Evolutionary conservation across 495 filamentous ascomycete genomes (phyloP).

Genomic region (Xylaria palmicola): DNA sequence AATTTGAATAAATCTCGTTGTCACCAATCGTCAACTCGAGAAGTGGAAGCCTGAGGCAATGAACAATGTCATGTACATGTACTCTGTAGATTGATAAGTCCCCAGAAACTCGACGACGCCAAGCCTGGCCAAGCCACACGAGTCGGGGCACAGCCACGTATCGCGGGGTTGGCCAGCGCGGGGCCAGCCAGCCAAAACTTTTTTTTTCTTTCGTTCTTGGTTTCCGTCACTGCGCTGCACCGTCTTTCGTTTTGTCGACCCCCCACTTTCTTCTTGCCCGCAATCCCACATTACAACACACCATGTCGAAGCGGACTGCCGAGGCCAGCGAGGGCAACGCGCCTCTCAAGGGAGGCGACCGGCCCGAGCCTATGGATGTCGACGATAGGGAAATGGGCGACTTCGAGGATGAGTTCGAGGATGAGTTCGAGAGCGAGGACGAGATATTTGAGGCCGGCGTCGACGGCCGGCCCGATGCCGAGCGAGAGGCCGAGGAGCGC

Average conservation of each 20-base stretch:
- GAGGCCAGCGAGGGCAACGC: slow-evolving; percentile 50
- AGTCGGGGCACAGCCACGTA: slow-evolving; percentile 20
- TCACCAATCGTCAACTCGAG: no score
- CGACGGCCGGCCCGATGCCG: slow-evolving; percentile 88
- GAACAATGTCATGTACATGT: no score
- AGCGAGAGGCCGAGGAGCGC: slow-evolving; percentile 81
- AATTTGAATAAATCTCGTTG: no score
- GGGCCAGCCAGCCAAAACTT: slow-evolving; percentile 15
- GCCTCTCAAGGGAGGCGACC: slow-evolving; percentile 67
- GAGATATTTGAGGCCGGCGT: slow-evolving; percentile 94
- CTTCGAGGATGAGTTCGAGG: slow-evolving; percentile 95
- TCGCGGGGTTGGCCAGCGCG: slow-evolving; percentile 24
- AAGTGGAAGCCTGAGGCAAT: no score
- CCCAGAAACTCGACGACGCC: no score
- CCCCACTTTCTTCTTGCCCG: not conserved
- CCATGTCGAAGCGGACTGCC: slow-evolving; percentile 72
- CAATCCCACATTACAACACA: slow-evolving; percentile 8
- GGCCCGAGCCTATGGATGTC: slow-evolving; percentile 56
- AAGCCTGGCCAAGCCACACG: slow-evolving; percentile 1
- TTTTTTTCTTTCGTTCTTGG: slow-evolving; percentile 7
- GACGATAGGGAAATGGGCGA: slow-evolving; percentile 73
- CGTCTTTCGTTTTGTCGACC: not conserved
- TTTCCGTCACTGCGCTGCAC: not conserved
- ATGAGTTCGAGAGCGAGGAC: slow-evolving; percentile 95
- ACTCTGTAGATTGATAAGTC: no score